phyloP scores from a whole-genome alignment of 1,284 basidiomycete genomes.

The Fomitopsis betulina region DNA sequence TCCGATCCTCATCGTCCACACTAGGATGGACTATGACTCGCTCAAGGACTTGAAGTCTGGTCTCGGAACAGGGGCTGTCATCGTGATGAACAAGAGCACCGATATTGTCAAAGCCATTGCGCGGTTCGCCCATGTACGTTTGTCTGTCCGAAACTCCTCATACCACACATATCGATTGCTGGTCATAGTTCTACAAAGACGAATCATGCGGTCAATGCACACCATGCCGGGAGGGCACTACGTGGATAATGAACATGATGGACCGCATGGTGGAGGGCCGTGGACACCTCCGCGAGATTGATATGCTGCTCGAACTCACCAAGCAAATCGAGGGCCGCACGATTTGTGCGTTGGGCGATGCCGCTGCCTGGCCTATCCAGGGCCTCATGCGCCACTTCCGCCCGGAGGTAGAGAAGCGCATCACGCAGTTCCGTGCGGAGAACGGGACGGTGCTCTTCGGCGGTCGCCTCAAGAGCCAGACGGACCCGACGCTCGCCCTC shows the following conservation, averaged over 20 bases:
- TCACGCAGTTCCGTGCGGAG: slow-evolving; percentile 72
- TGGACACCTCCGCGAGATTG: slow-evolving; percentile 90
- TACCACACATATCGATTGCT: neutral
- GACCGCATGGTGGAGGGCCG: slow-evolving; percentile 87
- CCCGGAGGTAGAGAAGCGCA: slow-evolving; percentile 87
- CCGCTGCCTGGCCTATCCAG: slow-evolving; percentile 98
- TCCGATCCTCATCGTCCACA: slow-evolving; percentile 5
- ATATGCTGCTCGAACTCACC: slow-evolving; percentile 92
- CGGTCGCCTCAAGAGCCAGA: slow-evolving; percentile 70
- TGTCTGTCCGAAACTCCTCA: neutral
- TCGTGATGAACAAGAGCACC: slow-evolving; percentile 98
- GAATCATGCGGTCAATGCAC: slow-evolving; percentile 99
- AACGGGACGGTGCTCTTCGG: slow-evolving; percentile 90
- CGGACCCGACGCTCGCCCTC: slow-evolving; percentile 70
- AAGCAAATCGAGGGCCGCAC: slow-evolving; percentile 97
- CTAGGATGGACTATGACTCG: slow-evolving; percentile 97
- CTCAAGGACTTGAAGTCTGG: slow-evolving; percentile 93
- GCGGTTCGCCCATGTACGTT: slow-evolving; percentile 78
- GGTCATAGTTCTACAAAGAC: slow-evolving; percentile 86
- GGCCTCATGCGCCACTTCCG: slow-evolving; percentile 96
- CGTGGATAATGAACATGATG: slow-evolving; percentile 99
- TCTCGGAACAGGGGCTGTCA: slow-evolving; percentile 96
- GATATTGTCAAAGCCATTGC: slow-evolving; percentile 93
- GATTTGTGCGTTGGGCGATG: slow-evolving; percentile 96
- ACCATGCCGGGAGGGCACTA: slow-evolving; percentile 93